A percentile compares a stretch with the other conserved stretches of the same genome.
These are phyloP conservation scores for Saturnispora hagleri DNA, from an alignment of 805 yeast species.

Conservation along the genomic window DNA sequence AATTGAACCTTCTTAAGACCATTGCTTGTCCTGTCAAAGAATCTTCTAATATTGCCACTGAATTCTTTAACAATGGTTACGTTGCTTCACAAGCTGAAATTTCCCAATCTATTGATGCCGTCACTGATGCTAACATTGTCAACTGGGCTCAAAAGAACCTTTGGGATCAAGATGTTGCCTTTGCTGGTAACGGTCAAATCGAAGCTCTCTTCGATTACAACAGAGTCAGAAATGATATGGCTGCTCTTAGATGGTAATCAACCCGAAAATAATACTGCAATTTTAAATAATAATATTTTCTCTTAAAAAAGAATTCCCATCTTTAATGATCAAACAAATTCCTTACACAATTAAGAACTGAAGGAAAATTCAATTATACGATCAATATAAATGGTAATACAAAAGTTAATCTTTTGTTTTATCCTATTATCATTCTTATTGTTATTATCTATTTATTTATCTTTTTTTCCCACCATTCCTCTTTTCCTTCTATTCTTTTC, in stretches of 20 bases:
- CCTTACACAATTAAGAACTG: background rate
- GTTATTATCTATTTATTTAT: background rate
- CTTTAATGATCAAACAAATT: background rate
- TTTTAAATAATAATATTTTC: background rate
- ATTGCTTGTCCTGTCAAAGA: slow-evolving; percentile 40
- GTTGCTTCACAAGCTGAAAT: slow-evolving; percentile 52
- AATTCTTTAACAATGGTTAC: slow-evolving; percentile 53
- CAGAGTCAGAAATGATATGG: slow-evolving; percentile 84
- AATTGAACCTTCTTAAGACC: slow-evolving; percentile 46
- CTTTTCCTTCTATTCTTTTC: background rate
- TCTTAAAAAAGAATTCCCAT: background rate
- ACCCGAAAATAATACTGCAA: background rate
- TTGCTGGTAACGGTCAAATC: slow-evolving; percentile 79
- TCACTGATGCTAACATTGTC: slow-evolving; percentile 49
- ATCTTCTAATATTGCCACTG: slow-evolving; percentile 38
- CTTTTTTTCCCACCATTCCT: background rate
- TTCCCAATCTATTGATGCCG: slow-evolving; percentile 52
- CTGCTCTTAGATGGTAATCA: slow-evolving; percentile 71
- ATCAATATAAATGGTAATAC: background rate
- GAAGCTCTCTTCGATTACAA: slow-evolving; percentile 76
- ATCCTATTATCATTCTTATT: background rate
- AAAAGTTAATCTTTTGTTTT: no score
- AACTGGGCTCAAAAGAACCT: slow-evolving; percentile 67
- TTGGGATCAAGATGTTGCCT: slow-evolving; percentile 80
- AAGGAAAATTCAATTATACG: background rate